A percentile compares a stretch with the other conserved stretches of the same genome.
phyloP scores from a whole-genome alignment of 257 asterid species.

The Penstemon eatonii region DNA sequence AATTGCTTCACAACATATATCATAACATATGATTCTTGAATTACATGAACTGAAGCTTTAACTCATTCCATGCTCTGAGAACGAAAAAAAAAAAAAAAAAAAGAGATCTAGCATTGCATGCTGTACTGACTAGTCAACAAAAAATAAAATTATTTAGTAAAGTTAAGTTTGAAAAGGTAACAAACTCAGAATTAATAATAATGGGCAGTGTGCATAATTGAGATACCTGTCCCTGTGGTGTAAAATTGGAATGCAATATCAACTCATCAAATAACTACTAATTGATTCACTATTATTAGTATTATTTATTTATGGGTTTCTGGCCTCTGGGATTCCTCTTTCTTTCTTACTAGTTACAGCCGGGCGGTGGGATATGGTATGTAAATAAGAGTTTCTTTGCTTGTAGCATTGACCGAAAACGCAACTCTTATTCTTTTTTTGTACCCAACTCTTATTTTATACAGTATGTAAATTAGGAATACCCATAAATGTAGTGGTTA shows the following conservation, averaged over 20 bases:
- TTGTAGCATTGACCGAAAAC: too few species aligned
- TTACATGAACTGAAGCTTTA: slow-evolving; percentile 22
- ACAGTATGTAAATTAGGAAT: too few species aligned
- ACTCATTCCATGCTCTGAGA: slow-evolving; percentile 9
- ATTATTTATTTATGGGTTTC: neutral
- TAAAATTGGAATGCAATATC: slow-evolving; percentile 9
- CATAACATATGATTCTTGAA: slow-evolving; percentile 11
- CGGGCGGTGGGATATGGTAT: neutral
- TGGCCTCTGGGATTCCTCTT: neutral
- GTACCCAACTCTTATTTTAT: too few species aligned
- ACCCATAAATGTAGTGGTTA: too few species aligned
- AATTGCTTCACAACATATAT: slow-evolving; percentile 2
- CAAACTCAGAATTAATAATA: slow-evolving; percentile 20
- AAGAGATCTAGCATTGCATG: slow-evolving; percentile 23
- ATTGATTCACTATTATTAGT: neutral
- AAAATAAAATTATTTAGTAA: neutral
- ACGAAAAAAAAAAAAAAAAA: neutral
- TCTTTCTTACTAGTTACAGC: neutral
- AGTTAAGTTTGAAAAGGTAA: slow-evolving; percentile 3
- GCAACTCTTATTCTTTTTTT: too few species aligned
- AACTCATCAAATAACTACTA: slow-evolving; percentile 5
- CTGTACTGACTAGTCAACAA: slow-evolving; percentile 15
- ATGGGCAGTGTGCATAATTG: slow-evolving; percentile 10
- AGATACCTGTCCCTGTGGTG: slow-evolving; percentile 7
- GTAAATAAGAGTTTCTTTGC: too few species aligned